Evolutionary conservation across 2,329 filamentous ascomycete species (phyloP).

Genomic region (Aureobasidium sp.): DNA sequence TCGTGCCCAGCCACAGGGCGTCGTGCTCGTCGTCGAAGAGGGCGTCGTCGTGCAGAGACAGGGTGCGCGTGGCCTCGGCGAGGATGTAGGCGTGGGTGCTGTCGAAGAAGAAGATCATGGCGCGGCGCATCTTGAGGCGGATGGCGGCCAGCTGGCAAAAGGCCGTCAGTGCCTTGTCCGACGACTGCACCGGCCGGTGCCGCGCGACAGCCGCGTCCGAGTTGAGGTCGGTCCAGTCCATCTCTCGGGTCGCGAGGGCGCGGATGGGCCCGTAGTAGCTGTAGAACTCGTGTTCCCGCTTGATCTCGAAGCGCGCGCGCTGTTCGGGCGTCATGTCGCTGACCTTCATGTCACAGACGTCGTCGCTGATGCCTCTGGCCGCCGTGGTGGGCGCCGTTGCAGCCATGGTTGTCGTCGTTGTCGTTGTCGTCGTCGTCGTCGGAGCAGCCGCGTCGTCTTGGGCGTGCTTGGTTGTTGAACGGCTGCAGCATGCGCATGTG

Average conservation of each 20-base stretch:
- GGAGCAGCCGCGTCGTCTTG: too few relatives aligned
- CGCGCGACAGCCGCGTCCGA: slow-evolving; percentile 11
- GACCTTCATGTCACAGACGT: background rate
- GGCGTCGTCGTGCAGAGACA: slow-evolving; percentile 29
- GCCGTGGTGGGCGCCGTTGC: background rate
- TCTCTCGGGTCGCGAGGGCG: slow-evolving; percentile 12
- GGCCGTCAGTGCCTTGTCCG: slow-evolving; percentile 29
- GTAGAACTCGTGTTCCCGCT: slow-evolving; percentile 18
- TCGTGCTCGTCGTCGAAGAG: slow-evolving; percentile 28
- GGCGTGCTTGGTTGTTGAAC: too few relatives aligned
- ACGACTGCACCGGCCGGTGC: background rate
- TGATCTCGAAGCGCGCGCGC: slow-evolving; percentile 3
- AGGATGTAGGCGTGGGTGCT: slow-evolving; percentile 41
- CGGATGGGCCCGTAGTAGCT: slow-evolving; percentile 18
- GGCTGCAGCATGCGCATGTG: too few relatives aligned
- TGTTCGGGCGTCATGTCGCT: slow-evolving; percentile 1
- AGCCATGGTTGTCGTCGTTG: too few relatives aligned
- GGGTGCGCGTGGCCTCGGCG: slow-evolving; percentile 39
- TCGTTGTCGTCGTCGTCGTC: too few relatives aligned
- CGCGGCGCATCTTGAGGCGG: slow-evolving; percentile 28
- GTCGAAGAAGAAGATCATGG: slow-evolving; percentile 39
- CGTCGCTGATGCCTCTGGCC: background rate
- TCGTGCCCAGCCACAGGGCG: slow-evolving; percentile 28
- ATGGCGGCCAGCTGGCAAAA: slow-evolving; percentile 30
- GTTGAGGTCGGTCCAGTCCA: slow-evolving; percentile 14